Base-by-base conservation (phyloP, 257 asterid species). In the Scutellaria galericulata region DNA sequence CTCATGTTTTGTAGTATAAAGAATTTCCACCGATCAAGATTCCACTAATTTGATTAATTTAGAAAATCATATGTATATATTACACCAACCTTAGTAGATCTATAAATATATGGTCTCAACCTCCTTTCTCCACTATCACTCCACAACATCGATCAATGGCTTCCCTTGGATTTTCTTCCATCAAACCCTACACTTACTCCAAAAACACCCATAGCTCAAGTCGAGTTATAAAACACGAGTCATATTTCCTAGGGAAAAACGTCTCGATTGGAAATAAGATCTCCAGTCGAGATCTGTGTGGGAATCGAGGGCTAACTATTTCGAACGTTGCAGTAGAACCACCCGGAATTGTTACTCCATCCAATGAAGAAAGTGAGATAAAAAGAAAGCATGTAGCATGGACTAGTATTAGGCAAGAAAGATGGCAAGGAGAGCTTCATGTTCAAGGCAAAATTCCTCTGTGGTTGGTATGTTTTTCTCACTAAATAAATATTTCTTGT, bases 341-440 rank as follows among this genome's bases (percentile, higher is more conserved):
- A 7, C 85, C 90, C 1, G 64, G 53, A 2, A 54, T 71, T 48
- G 84, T 67, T 48, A 60, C 83, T 40, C 81, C 86, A 1, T 39
- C 81, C 1, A 64, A 75, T 9, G 57, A 66, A 66, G 81, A 77
- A n/a, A 13, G 45, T 60, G 68, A 54, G 9, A 61, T 64, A 47
- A 80, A 76, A 46, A 3, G 39, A 31, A 87, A 88, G 54, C 94
- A 86, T 5, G 92, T 81, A 0, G 98, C 98, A 9, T 95, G 99
- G 99, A 86, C 80, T 8, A 95, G 96, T 48, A 78, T 95, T 6
- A 83, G 73, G 74, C 99, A 88, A 18, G 98, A 95, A 72, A 74
- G 86, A 52, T 95, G 99, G 97, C 84, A 90, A 78, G 99, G 99
- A 44, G 91, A 90, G 78, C 98, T 95, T 64, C 58, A 68, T 37